phyloP scores from a whole-genome alignment of 768 basidiomycete species.

The Coprinopsis strossmayeri region DNA sequence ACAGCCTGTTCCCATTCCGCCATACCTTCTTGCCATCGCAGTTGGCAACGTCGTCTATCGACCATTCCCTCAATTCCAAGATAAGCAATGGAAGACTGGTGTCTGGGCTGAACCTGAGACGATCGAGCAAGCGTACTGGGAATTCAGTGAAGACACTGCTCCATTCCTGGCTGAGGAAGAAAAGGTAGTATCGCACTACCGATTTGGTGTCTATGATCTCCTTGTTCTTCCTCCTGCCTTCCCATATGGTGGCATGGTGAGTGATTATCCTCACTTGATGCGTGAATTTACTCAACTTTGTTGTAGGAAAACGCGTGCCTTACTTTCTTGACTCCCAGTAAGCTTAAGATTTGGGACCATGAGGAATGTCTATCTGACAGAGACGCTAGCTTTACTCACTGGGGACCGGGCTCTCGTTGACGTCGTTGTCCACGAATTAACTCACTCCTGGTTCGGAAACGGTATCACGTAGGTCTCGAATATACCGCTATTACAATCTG shows the following conservation, averaged over 20 bases:
- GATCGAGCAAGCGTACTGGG: slow-evolving; percentile 73
- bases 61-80: slow-evolving; percentile 63
- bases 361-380: background rate
- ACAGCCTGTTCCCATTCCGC: slow-evolving; percentile 80
- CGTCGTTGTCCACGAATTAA: slow-evolving; percentile 82
- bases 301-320: slow-evolving; percentile 91
- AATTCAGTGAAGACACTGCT: slow-evolving; percentile 84
- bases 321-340: slow-evolving; percentile 85
- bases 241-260: slow-evolving; percentile 92
- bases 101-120: slow-evolving; percentile 58
- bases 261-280: no score
- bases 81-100: slow-evolving; percentile 82
- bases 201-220: slow-evolving; percentile 84
- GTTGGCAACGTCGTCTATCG: slow-evolving; percentile 78
- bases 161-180: slow-evolving; percentile 79
- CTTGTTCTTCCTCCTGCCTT: slow-evolving; percentile 88
- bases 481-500: no score
- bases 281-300: no score
- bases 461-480: slow-evolving; percentile 61
- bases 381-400: slow-evolving; percentile 60
- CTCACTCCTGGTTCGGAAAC: slow-evolving; percentile 92
- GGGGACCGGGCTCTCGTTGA: slow-evolving; percentile 85
- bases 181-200: slow-evolving; percentile 65
- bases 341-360: slow-evolving; percentile 13
- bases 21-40: slow-evolving; percentile 79